These are phyloP conservation scores for Hygrophorus russula DNA, from an alignment of 768 basidiomycete species.

Conservation along the genomic window DNA sequence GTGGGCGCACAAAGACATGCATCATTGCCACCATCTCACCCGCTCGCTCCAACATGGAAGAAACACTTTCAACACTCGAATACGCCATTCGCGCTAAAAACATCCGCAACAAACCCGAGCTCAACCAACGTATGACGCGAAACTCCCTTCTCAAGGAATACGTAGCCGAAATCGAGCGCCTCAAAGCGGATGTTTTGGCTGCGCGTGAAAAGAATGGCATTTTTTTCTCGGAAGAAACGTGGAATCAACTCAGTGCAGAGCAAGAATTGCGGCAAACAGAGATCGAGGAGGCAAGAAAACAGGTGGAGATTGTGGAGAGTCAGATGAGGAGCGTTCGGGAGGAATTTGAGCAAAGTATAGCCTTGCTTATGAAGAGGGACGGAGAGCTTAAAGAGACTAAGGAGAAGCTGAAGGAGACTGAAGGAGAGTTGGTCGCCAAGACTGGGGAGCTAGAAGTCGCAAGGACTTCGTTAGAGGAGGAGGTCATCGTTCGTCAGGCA, in stretches of 20 bases:
- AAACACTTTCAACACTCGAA: constrained; percentile 94
- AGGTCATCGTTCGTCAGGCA: constrained; percentile 65
- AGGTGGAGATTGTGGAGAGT: constrained; percentile 73
- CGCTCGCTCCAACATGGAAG: constrained; percentile 88
- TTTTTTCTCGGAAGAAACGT: constrained; percentile 84
- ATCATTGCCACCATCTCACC: constrained; percentile 97
- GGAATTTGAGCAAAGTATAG: constrained; percentile 88
- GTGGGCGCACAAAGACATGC: constrained; percentile 93
- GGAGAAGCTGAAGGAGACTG: constrained; percentile 40
- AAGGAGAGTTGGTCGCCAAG: constrained; percentile 39
- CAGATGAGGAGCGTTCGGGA: constrained; percentile 73
- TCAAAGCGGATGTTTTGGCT: constrained; percentile 84
- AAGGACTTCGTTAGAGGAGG: constrained; percentile 64
- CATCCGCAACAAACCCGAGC: constrained; percentile 89
- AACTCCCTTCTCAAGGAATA: constrained; percentile 91
- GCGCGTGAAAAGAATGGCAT: constrained; percentile 95
- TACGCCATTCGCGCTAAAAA: constrained; percentile 94
- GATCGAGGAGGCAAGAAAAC: constrained; percentile 72
- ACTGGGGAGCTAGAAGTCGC: constrained; percentile 46
- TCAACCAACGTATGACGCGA: constrained; percentile 90
- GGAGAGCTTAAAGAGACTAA: constrained; percentile 60
- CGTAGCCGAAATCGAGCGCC: constrained; percentile 82
- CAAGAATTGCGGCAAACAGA: constrained; percentile 70
- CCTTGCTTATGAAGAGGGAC: constrained; percentile 60
- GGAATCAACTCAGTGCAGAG: constrained; percentile 71